These are phyloP conservation scores for Edaphochlamys debaryana DNA, from an alignment of 139 green algal genomes.

Conservation along the genomic window DNA sequence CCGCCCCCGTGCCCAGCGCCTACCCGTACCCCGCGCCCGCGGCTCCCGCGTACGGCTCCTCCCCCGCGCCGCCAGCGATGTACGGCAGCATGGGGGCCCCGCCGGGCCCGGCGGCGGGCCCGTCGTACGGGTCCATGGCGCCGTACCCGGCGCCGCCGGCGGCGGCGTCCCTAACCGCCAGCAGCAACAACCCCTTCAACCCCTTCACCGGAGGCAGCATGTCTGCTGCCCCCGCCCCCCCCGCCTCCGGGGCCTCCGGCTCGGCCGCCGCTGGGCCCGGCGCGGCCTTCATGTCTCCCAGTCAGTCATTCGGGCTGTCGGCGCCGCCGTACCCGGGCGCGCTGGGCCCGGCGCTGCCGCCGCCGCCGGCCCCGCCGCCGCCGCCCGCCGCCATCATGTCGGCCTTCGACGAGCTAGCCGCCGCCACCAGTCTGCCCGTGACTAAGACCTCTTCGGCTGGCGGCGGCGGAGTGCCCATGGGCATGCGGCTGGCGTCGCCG, in stretches of 20 bases:
- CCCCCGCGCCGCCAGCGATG: background rate
- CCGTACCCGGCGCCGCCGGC: background rate
- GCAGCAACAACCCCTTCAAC: slow-evolving; percentile 27
- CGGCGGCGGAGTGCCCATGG: background rate
- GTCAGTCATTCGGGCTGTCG: background rate
- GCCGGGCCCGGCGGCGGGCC: too few species aligned
- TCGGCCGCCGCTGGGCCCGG: background rate
- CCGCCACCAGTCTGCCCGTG: background rate
- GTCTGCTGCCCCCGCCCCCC: too few species aligned
- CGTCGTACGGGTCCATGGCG: too few species aligned
- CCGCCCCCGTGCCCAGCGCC: background rate
- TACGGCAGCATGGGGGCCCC: too few species aligned
- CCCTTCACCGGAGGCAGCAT: background rate
- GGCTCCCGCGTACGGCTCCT: background rate
- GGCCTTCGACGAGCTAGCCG: slow-evolving; percentile 25
- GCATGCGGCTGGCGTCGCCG: background rate
- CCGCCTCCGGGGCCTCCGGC: too few species aligned
- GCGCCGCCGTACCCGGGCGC: background rate
- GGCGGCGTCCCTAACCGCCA: background rate
- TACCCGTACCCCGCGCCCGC: background rate
- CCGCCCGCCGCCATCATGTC: background rate
- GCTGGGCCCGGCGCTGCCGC: too few species aligned
- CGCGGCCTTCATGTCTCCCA: too few species aligned
- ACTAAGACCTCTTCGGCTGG: background rate
- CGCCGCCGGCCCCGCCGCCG: background rate